Evolutionary conservation across 1,284 basidiomycete species (phyloP), one percentile per base, ranked within the genome.

Genomic region (Ustilago trichophora): DNA sequence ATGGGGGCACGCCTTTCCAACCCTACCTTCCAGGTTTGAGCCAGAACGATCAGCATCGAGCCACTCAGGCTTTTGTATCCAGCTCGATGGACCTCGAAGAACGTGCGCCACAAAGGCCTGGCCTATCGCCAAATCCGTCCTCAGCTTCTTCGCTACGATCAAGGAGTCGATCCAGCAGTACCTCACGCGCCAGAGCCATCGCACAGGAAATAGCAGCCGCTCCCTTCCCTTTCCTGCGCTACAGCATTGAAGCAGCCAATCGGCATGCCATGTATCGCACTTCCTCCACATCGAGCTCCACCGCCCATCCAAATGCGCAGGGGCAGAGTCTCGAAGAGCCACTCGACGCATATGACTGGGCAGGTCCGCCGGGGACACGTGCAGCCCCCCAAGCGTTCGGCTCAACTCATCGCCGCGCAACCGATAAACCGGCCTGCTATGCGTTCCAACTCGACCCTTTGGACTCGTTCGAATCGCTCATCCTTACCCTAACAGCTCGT

Each of bases 391-490:
- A 45, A 0, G 46, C 36, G 3, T 40, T 57, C 11, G 25, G 37
- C 7, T 35, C 40, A 11, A 24, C 37, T 0, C 36, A 51, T 2
- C 37, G 51, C 2, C 46, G 46, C 18, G 58, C 46, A 4, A 42
- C 42, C 4, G 42, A 54, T 21, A 56, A 59, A 22, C 47, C 69
- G 6, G 60, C 66, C 6, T 63, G 60, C 33, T 74, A 73, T 47
- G 56, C 63, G 10, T 72, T 75, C 35, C 73, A 76, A 42, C 73
- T 72, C 35, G 73, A 75, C 24, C 63, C 73, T 1, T 60, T 76
- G 18, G 73, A 76, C 26, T 72, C 69, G 26, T 76, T 76, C 19
- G 73, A 76, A 31, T 62, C 52, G n/a, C 67, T 73, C 21, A 73
- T 73, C 37, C 58, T 76, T n/a, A 67, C 63, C 1, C 52, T 76